Conservation (phyloP, 495 filamentous ascomycete species). For the Neurospora pannonica region DNA sequence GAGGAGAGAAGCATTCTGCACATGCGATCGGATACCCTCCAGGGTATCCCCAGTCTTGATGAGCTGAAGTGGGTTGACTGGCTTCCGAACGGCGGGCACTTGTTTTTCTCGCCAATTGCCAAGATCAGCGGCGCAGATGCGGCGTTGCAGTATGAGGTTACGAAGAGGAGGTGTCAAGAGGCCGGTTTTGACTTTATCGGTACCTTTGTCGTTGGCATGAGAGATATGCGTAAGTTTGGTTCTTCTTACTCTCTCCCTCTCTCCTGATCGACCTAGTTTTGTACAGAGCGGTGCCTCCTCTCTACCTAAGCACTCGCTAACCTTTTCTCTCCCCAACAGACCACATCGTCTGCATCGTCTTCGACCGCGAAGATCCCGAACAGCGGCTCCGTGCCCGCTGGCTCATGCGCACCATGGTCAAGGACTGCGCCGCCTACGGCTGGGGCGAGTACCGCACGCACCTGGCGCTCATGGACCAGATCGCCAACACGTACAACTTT, state of each 20-base stretch:
- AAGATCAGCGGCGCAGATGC: constrained; percentile 44
- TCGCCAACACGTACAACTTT: constrained; percentile 48
- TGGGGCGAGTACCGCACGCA: constrained; percentile 53
- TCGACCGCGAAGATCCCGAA: constrained; percentile 35
- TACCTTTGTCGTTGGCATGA: constrained; percentile 40
- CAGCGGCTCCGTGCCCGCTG: constrained; percentile 27
- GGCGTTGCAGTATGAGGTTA: constrained; percentile 33
- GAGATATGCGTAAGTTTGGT: constrained; percentile 35
- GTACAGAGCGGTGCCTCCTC: constrained; percentile 22
- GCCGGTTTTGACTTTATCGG: constrained; percentile 44
- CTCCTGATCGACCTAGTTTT: constrained; percentile 23
- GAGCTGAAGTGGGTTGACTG: constrained; percentile 49
- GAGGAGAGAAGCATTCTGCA: constrained; percentile 23
- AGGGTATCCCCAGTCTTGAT: constrained; percentile 37
- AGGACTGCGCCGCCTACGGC: constrained; percentile 37
- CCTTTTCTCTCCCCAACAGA: constrained; percentile 7
- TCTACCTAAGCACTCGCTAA: background rate
- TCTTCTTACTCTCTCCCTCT: constrained; percentile 42
- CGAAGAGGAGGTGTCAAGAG: constrained; percentile 25
- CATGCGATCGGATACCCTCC: constrained; percentile 16
- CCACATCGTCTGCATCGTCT: constrained; percentile 49
- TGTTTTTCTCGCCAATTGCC: constrained; percentile 49
- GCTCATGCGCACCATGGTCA: constrained; percentile 38
- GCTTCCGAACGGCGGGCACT: constrained; percentile 46
- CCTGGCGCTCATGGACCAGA: constrained; percentile 45